A percentile compares a stretch with the other conserved stretches of the same genome.
Evolutionary conservation across 108 stramenopile genomes (phyloP).

Genomic region (Epithemia pelagica): DNA sequence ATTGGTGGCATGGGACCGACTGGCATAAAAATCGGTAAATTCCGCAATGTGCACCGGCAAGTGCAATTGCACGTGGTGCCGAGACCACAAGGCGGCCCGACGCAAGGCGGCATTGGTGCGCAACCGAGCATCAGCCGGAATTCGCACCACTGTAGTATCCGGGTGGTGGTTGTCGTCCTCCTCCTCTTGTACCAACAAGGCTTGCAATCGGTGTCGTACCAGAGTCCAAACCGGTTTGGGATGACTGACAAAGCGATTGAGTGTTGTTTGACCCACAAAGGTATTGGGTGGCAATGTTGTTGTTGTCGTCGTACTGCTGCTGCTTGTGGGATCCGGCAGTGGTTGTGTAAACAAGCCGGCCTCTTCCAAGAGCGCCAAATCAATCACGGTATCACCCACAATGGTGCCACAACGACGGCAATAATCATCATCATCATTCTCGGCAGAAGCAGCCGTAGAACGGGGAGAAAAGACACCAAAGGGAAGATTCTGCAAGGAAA

Average conservation of each 20-base stretch:
- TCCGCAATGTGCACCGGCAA: conserved; percentile 82
- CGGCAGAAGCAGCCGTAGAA: not conserved
- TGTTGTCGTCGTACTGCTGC: not conserved
- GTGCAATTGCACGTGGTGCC: conserved; percentile 55
- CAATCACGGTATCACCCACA: conserved; percentile 65
- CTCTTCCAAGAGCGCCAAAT: conserved; percentile 65
- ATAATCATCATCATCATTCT: not conserved
- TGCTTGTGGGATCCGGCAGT: not conserved
- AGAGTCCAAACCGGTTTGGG: conserved; percentile 52
- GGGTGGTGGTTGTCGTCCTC: not conserved
- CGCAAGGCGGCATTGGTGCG: conserved; percentile 8
- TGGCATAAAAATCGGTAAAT: conserved; percentile 91
- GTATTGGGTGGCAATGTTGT: conserved; percentile 28
- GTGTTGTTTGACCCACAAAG: conserved; percentile 12
- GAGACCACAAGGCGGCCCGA: conserved; percentile 9
- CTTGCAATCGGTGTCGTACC: conserved; percentile 50
- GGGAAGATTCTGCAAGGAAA: conserved; percentile 80
- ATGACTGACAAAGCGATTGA: conserved; percentile 72
- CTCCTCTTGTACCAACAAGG: conserved; percentile 33
- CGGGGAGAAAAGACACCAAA: conserved; percentile 74
- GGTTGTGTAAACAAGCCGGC: conserved; percentile 54
- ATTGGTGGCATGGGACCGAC: conserved; percentile 92
- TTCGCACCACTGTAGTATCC: not conserved
- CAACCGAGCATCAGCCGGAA: conserved; percentile 21
- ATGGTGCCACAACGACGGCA: conserved; percentile 50